Base-by-base conservation (phyloP, 2,329 filamentous ascomycete species). In the Ilyonectria mors-panacis region DNA sequence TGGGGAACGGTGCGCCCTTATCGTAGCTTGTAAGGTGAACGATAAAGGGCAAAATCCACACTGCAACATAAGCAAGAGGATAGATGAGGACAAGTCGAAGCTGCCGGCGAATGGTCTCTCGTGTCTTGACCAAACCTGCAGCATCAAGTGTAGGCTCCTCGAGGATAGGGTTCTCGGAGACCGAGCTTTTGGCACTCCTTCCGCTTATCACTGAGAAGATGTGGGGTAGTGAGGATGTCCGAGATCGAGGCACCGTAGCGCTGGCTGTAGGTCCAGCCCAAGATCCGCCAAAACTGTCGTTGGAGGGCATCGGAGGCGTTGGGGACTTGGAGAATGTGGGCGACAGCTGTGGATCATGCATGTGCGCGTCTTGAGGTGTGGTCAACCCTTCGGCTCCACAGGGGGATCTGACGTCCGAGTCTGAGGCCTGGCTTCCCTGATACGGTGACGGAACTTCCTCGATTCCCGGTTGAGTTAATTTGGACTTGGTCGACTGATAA, bases 1-100 rank as follows among this genome's bases (percentile, higher is more conserved):
- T 79, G 59, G 81, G 84, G 69, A 88, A 90, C 0, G 92, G 85
- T 55, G 89, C 82, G 1, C 71, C 73, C 6, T 57, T 63, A 13
- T 70, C 66, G 35, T 73, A 74, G 17, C 73, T 70, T 56, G 90
- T 79, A 56, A 89, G 84, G 77, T 94, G 91, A 2, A 85, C 84
- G 2, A 91, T 81, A 72, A 94, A 93, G 0, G 93, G 93, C 8
- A 93, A 81, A 4, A 92, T 80, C 93, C 93, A 95, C 70, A 93
- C 88, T 5, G 88, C 79, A 21, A 93, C 84, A 78, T 95, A 95
- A 4, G 92, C 86, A 19, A 91, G 77, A 0, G 93, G 93, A 77
- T 95, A 95, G 54, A 94, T 89, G 79, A 95, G 94, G 19, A 94
- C 84, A 33, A 92, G 86, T 35, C 91, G 88, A 2, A 94, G 85